These are phyloP conservation scores for Mucor circinelloides DNA, from an alignment of 371 early-diverging fungal species.

Conservation along the genomic window DNA sequence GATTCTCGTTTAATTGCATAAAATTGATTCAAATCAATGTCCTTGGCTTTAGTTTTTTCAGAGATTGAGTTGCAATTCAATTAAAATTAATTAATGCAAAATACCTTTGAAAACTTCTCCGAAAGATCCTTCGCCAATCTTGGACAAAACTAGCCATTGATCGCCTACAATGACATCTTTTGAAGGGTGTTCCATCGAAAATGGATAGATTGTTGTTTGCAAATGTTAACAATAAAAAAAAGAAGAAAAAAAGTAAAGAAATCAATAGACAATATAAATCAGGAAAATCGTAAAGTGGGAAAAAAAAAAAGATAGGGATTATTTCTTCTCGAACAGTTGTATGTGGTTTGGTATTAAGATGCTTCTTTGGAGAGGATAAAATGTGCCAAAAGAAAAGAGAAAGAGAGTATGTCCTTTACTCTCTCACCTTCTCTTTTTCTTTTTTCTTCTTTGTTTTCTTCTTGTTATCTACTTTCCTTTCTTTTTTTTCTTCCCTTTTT, in stretches of 20 bases:
- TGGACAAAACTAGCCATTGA: conserved; percentile 59
- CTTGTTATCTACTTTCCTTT: not conserved
- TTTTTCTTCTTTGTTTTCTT: too few relatives aligned
- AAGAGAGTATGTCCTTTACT: not conserved
- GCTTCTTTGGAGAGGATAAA: not conserved
- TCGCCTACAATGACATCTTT: conserved; percentile 55
- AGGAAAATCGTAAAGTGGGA: not conserved
- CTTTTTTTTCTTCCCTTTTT: not conserved
- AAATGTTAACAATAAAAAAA: conserved; percentile 8
- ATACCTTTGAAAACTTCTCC: conserved; percentile 67
- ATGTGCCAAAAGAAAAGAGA: not conserved
- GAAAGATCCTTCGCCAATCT: conserved; percentile 67
- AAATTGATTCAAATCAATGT: conserved; percentile 37
- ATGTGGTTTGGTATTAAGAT: not conserved
- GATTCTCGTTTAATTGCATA: conserved; percentile 64
- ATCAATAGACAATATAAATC: conserved; percentile 3
- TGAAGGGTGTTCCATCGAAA: conserved; percentile 1
- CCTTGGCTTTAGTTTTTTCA: conserved; percentile 36
- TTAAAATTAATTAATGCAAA: conserved; percentile 1
- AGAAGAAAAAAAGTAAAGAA: not conserved
- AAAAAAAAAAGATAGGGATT: conserved; percentile 2
- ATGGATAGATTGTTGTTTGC: not conserved
- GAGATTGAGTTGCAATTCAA: conserved; percentile 7
- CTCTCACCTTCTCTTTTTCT: not conserved
- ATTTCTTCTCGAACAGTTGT: not conserved